These are phyloP conservation scores for Sphaerulina musiva DNA, from an alignment of 2,329 filamentous ascomycete species.

Conservation along the genomic window DNA sequence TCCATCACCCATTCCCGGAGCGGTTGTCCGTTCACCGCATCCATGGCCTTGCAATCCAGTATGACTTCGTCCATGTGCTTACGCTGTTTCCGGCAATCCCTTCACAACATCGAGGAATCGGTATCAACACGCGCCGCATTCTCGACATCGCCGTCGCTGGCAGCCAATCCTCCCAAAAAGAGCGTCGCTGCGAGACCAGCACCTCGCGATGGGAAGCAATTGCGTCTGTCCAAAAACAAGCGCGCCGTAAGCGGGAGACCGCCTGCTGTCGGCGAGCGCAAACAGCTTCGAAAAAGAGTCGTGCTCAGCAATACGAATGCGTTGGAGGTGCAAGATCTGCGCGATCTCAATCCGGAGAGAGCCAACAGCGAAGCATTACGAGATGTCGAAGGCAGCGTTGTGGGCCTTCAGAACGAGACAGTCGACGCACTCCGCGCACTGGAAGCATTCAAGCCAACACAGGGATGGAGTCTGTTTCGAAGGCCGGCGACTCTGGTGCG, in stretches of 20 bases:
- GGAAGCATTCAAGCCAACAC: conserved; percentile 84
- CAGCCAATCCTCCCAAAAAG: conserved; percentile 25
- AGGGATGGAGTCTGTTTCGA: conserved; percentile 82
- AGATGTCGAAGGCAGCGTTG: conserved; percentile 57
- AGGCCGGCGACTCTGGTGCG: conserved; percentile 73
- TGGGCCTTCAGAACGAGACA: conserved; percentile 60
- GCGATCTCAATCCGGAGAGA: conserved; percentile 44
- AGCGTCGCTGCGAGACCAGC: conserved; percentile 17
- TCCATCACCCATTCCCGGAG: background rate
- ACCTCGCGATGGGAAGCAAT: conserved; percentile 23
- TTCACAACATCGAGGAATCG: conserved; percentile 12
- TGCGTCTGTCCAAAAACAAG: conserved; percentile 29
- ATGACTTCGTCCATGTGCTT: conserved; percentile 28
- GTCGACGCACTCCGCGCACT: conserved; percentile 76
- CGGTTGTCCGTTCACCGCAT: background rate
- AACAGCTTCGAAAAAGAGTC: conserved; percentile 79
- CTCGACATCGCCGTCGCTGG: conserved; percentile 29
- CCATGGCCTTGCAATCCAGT: background rate
- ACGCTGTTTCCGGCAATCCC: conserved; percentile 25
- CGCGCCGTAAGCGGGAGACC: conserved; percentile 25
- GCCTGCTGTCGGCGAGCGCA: conserved; percentile 65
- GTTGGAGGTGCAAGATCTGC: conserved; percentile 63
- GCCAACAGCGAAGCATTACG: conserved; percentile 34
- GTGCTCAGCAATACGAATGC: conserved; percentile 93
- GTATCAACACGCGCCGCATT: conserved; percentile 28